phyloP scores from a whole-genome alignment of 2,329 filamentous ascomycete genomes.

The Helicocarpus griseus region DNA sequence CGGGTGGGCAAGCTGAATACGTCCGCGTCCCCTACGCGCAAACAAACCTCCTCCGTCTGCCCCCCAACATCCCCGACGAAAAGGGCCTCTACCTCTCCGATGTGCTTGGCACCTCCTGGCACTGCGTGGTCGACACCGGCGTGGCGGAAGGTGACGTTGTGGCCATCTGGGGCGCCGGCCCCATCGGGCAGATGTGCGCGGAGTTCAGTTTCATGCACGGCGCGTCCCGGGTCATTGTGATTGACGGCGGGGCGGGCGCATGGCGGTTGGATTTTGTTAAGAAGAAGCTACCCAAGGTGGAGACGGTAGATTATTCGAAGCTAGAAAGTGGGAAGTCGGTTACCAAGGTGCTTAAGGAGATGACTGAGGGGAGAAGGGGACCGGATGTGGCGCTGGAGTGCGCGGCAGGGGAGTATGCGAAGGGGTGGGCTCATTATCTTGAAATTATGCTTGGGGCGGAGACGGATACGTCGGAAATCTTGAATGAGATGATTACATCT shows the following conservation, averaged over 20 bases:
- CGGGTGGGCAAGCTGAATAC: slow-evolving; percentile 79
- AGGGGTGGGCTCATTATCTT: slow-evolving; percentile 52
- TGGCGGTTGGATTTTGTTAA: slow-evolving; percentile 61
- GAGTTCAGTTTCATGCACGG: slow-evolving; percentile 60
- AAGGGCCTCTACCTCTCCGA: slow-evolving; percentile 75
- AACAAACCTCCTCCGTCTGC: slow-evolving; percentile 70
- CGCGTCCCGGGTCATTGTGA: slow-evolving; percentile 64
- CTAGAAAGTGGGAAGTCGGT: slow-evolving; percentile 55
- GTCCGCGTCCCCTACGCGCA: slow-evolving; percentile 72
- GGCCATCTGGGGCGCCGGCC: slow-evolving; percentile 75
- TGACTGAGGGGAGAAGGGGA: slow-evolving; percentile 53
- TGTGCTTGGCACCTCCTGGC: slow-evolving; percentile 70
- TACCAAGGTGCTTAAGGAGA: slow-evolving; percentile 61
- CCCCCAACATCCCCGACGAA: slow-evolving; percentile 72
- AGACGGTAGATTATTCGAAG: slow-evolving; percentile 60
- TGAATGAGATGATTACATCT: slow-evolving; percentile 47
- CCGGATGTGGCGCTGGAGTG: slow-evolving; percentile 67
- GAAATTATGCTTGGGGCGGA: slow-evolving; percentile 58
- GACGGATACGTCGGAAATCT: slow-evolving; percentile 64
- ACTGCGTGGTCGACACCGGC: slow-evolving; percentile 72
- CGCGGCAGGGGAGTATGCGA: slow-evolving; percentile 54
- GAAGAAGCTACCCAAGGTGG: slow-evolving; percentile 54
- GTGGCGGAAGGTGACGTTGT: slow-evolving; percentile 69
- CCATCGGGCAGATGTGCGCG: slow-evolving; percentile 71
- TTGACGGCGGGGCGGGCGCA: slow-evolving; percentile 56